Evolutionary conservation across 768 basidiomycete genomes (phyloP).

Genomic region (Leccinum incarnatum): DNA sequence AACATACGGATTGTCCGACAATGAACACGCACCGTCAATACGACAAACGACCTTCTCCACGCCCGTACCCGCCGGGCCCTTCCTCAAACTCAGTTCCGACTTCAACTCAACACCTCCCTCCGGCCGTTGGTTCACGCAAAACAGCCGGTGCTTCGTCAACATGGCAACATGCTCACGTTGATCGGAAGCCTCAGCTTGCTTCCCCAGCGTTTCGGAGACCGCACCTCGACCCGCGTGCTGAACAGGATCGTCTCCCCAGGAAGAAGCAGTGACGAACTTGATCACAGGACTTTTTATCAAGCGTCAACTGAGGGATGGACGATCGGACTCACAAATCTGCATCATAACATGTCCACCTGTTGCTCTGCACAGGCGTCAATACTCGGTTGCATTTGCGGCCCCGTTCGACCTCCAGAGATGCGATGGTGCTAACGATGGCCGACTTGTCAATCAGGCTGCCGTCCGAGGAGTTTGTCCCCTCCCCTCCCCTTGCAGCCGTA

Average conservation of each 20-base stretch:
- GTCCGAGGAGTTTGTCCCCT: constrained; percentile 47
- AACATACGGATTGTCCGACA: background rate
- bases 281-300: background rate
- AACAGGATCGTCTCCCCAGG: constrained; percentile 49
- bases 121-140: constrained; percentile 52
- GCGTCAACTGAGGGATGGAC: background rate
- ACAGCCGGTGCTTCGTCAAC: constrained; percentile 52
- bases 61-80: constrained; percentile 2
- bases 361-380: constrained; percentile 53
- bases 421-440: constrained; percentile 31
- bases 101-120: constrained; percentile 44
- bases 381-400: constrained; percentile 45
- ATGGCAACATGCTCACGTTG: constrained; percentile 47
- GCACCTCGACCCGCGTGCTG: constrained; percentile 51
- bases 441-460: constrained; percentile 41
- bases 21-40: constrained; percentile 50
- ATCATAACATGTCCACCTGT: constrained; percentile 32
- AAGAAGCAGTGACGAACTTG: constrained; percentile 37
- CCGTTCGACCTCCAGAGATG: constrained; percentile 38
- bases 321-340: constrained; percentile 43
- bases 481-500: constrained; percentile 26
- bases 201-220: constrained; percentile 52
- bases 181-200: constrained; percentile 53
- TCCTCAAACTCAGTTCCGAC: constrained; percentile 44
- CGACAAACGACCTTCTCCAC: constrained; percentile 40